These are phyloP conservation scores for Mycena sp. DNA, from an alignment of 1,284 basidiomycete genomes.

Conservation along the genomic window DNA sequence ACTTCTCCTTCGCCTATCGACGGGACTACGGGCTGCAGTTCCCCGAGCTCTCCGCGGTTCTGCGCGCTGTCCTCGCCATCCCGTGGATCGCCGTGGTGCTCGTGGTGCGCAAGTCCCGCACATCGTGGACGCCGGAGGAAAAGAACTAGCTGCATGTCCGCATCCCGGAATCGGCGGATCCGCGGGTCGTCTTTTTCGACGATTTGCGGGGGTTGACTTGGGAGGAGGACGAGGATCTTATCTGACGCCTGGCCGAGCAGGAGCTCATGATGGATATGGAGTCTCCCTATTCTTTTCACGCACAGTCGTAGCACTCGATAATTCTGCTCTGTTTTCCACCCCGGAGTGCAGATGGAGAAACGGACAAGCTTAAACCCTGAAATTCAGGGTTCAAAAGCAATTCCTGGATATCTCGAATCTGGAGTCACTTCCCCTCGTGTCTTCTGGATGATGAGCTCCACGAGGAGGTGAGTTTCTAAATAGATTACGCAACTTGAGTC, in stretches of 20 bases:
- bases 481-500: too few species aligned
- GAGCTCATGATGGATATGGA: too few species aligned
- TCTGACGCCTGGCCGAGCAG: neutral
- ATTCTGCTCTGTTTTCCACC: too few species aligned
- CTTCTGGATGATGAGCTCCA: too few species aligned
- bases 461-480: too few species aligned
- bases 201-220: neutral
- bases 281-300: too few species aligned
- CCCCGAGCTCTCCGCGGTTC: neutral
- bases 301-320: too few species aligned
- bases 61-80: neutral
- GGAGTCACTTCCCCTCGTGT: too few species aligned
- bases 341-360: too few species aligned
- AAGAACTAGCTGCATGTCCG: neutral
- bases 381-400: too few species aligned
- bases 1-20: neutral
- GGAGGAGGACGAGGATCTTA: neutral
- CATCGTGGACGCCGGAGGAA: neutral
- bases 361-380: too few species aligned
- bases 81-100: neutral
- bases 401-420: too few species aligned
- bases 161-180: neutral
- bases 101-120: neutral
- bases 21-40: neutral
- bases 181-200: neutral